Evolutionary conservation across 306 rosid genomes (phyloP).

Genomic region (Begonia loranthoides): DNA sequence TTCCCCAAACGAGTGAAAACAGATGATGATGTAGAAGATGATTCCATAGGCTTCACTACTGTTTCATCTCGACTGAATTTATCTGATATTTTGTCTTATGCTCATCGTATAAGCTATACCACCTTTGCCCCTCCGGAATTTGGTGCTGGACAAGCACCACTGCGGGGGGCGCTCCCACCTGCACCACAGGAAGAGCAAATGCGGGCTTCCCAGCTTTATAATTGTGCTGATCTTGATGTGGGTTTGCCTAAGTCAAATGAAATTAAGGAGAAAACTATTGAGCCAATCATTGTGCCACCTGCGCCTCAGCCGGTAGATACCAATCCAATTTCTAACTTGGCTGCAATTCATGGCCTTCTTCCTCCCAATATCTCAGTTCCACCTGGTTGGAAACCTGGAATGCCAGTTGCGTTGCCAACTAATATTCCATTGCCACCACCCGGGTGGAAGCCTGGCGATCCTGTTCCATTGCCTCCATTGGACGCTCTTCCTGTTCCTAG

Average conservation of each 20-base stretch:
- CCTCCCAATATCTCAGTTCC: slow-evolving; percentile 69
- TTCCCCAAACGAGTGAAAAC: slow-evolving; percentile 39
- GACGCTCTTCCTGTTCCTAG: slow-evolving; percentile 45
- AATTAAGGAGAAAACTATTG: slow-evolving; percentile 43
- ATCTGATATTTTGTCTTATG: slow-evolving; percentile 64
- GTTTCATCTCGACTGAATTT: slow-evolving; percentile 54
- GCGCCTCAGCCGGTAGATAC: slow-evolving; percentile 24
- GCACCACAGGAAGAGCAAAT: slow-evolving; percentile 96
- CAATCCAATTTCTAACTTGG: slow-evolving; percentile 37
- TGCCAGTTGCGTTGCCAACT: slow-evolving; percentile 73
- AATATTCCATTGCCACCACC: slow-evolving; percentile 80
- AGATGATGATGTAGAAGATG: slow-evolving; percentile 33
- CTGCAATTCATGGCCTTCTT: slow-evolving; percentile 53
- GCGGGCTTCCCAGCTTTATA: slow-evolving; percentile 87
- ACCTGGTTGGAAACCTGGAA: slow-evolving; percentile 93
- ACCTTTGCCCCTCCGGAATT: slow-evolving; percentile 94
- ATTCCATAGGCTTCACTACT: slow-evolving; percentile 34
- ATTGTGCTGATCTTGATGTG: slow-evolving; percentile 72
- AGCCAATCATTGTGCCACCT: slow-evolving; percentile 54
- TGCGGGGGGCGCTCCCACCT: slow-evolving; percentile 81
- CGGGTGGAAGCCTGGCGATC: slow-evolving; percentile 97
- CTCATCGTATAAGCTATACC: slow-evolving; percentile 83
- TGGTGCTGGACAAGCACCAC: slow-evolving; percentile 78
- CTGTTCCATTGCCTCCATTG: slow-evolving; percentile 68
- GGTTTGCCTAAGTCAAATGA: slow-evolving; percentile 69